These are phyloP conservation scores for Aspergillus nanangensis DNA, from an alignment of 495 filamentous ascomycete species.

Conservation along the genomic window DNA sequence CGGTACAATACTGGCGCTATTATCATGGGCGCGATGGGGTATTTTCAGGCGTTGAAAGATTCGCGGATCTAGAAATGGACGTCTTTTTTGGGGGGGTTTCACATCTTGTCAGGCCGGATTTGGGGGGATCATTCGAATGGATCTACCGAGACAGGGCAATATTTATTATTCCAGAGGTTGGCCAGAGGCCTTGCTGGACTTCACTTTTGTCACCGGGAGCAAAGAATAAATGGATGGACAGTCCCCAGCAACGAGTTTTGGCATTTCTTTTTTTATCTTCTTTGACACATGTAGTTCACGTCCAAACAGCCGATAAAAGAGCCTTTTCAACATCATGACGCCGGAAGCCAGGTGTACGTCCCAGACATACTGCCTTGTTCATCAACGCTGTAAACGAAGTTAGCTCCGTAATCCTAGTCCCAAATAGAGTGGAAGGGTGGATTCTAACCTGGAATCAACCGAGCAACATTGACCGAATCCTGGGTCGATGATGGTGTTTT, in stretches of 20 bases:
- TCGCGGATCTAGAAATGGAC: not conserved
- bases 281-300: too few species aligned
- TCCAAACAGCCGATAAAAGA: constrained; percentile 3
- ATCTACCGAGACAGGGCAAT: too few species aligned
- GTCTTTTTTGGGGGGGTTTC: too few species aligned
- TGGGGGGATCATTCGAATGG: too few species aligned
- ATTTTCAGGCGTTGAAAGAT: not conserved
- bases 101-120: too few species aligned
- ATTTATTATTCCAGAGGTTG: too few species aligned
- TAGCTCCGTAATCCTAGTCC: constrained; percentile 5
- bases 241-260: too few species aligned
- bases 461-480: constrained; percentile 10
- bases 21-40: constrained; percentile 5
- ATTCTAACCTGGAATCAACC: constrained; percentile 16
- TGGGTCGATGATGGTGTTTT: not conserved
- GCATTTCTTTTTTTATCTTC: too few species aligned
- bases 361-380: constrained; percentile 42
- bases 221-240: too few species aligned
- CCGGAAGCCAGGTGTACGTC: constrained; percentile 35
- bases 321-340: constrained; percentile 20
- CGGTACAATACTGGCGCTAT: constrained; percentile 8
- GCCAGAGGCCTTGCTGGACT: too few species aligned
- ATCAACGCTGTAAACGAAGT: constrained; percentile 16
- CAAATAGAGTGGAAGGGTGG: not conserved
- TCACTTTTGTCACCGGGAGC: too few species aligned